Percentiles rank a stretch among this genome's conserved stretches.
phyloP scores from a whole-genome alignment of 768 basidiomycete genomes.

The Calocera viscosa region DNA sequence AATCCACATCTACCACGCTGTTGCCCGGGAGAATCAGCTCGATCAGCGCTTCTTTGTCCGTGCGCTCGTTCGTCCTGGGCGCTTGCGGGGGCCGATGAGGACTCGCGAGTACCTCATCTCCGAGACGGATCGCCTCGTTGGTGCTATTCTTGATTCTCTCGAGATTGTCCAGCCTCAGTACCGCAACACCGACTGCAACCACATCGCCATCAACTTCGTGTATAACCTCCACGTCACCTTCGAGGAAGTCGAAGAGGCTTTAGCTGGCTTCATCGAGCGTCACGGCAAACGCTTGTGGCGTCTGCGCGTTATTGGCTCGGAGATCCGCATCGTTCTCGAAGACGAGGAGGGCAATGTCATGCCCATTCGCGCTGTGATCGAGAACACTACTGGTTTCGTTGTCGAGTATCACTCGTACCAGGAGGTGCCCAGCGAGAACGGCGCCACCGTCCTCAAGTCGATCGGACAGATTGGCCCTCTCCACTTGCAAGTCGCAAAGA shows the following conservation, averaged over 20 bases:
- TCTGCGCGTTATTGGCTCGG: conserved; percentile 92
- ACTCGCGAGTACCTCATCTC: conserved; percentile 97
- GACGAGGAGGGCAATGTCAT: conserved; percentile 90
- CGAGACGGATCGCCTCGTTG: conserved; percentile 93
- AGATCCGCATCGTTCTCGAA: conserved; percentile 90
- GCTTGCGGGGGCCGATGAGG: conserved; percentile 81
- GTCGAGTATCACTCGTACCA: conserved; percentile 98
- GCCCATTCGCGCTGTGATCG: conserved; percentile 93
- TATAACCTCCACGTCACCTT: conserved; percentile 92
- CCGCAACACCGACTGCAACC: conserved; percentile 91
- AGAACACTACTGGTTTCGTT: conserved; percentile 97
- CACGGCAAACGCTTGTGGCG: conserved; percentile 98
- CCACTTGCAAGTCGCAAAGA: conserved; percentile 88
- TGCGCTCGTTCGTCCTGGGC: conserved; percentile 88
- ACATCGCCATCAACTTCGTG: conserved; percentile 98
- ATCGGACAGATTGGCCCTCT: conserved; percentile 96
- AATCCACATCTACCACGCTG: conserved; percentile 93
- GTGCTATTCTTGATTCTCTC: conserved; percentile 82
- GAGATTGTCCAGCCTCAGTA: conserved; percentile 85
- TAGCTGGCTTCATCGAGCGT: conserved; percentile 97
- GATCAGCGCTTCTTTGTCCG: conserved; percentile 98
- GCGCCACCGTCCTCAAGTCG: conserved; percentile 89
- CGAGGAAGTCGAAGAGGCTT: conserved; percentile 91
- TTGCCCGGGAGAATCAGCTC: conserved; percentile 92
- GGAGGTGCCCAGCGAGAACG: conserved; percentile 92